phyloP scores from a whole-genome alignment of 176 grass and related monocot genomes.

The Eleusine indica region DNA sequence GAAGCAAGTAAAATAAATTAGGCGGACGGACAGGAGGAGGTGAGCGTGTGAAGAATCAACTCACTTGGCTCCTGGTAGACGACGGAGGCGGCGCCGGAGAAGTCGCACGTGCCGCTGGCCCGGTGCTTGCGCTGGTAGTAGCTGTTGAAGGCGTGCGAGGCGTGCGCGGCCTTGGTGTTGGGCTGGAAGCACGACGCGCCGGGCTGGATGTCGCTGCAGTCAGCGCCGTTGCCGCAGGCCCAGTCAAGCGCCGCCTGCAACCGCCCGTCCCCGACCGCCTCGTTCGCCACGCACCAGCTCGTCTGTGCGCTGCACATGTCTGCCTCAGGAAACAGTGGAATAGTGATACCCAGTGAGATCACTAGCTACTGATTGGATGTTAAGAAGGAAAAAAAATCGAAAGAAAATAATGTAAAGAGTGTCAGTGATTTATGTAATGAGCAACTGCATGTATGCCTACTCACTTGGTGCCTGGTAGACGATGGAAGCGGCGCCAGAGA shows the following conservation, averaged over 20 bases:
- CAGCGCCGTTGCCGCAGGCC: conserved; percentile 64
- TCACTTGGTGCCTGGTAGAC: too few relatives aligned
- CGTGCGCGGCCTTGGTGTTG: conserved; percentile 42
- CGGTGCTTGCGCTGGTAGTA: conserved; percentile 39
- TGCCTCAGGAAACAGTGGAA: too few relatives aligned
- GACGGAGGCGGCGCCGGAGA: conserved; percentile 33
- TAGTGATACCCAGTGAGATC: too few relatives aligned
- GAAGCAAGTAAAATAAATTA: too few relatives aligned
- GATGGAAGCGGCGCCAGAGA: conserved; percentile 32
- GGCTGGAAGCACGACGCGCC: conserved; percentile 49
- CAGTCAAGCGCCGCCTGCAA: conserved; percentile 64
- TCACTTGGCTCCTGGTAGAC: conserved; percentile 24
- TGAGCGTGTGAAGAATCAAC: not conserved
- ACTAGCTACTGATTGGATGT: too few relatives aligned
- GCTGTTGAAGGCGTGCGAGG: conserved; percentile 49
- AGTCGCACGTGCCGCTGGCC: conserved; percentile 42
- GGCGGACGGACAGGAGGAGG: too few relatives aligned
- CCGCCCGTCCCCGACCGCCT: conserved; percentile 19
- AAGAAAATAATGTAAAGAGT: too few relatives aligned
- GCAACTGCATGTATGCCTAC: too few relatives aligned
- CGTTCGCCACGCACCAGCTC: conserved; percentile 63
- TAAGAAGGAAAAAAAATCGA: too few relatives aligned
- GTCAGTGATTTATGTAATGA: too few relatives aligned
- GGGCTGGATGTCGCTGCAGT: conserved; percentile 65
- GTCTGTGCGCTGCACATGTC: not conserved